phyloP scores from a whole-genome alignment of 2,329 filamentous ascomycete species.

The Whalleya microplaca region DNA sequence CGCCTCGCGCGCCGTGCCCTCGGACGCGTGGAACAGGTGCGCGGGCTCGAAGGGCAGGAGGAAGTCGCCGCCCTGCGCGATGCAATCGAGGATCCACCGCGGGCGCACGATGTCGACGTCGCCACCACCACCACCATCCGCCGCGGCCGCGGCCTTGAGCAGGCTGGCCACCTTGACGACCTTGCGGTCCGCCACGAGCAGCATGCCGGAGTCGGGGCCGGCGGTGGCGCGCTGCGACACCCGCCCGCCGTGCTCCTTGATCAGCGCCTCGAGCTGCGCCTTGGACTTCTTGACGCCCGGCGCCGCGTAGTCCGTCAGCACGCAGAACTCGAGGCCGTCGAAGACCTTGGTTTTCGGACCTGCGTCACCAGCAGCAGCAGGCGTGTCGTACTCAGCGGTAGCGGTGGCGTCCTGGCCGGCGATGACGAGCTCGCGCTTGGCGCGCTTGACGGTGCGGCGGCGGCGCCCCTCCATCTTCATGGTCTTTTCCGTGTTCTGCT shows the following conservation, averaged over 20 bases:
- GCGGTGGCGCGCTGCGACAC: conserved; percentile 77
- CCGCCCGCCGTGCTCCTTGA: conserved; percentile 82
- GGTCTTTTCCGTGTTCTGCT: conserved; percentile 72
- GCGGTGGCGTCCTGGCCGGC: conserved; percentile 65
- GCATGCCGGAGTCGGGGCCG: conserved; percentile 61
- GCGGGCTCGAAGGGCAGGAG: conserved; percentile 64
- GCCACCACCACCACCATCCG: too few species aligned
- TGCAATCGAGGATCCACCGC: conserved; percentile 82
- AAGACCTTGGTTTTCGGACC: conserved; percentile 69
- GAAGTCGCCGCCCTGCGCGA: conserved; percentile 60
- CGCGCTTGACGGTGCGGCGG: conserved; percentile 58
- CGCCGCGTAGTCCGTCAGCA: conserved; percentile 75
- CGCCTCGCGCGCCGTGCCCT: conserved; percentile 57
- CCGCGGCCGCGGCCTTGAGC: conserved; percentile 70
- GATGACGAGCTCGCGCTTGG: conserved; percentile 72
- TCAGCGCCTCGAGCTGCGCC: conserved; percentile 74
- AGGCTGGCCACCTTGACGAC: conserved; percentile 82
- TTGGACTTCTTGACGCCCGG: conserved; percentile 79
- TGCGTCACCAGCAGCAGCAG: conserved; percentile 47
- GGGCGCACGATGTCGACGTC: conserved; percentile 75
- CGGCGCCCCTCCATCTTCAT: conserved; percentile 77
- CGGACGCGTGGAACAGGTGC: conserved; percentile 74
- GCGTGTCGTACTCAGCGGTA: conserved; percentile 50
- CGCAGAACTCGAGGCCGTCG: conserved; percentile 75
- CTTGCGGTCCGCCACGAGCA: conserved; percentile 79